Evolutionary conservation across 2,329 filamentous ascomycete species (phyloP), one percentile per base, ranked within the genome.

Genomic region (Leptosphaerulina australis): DNA sequence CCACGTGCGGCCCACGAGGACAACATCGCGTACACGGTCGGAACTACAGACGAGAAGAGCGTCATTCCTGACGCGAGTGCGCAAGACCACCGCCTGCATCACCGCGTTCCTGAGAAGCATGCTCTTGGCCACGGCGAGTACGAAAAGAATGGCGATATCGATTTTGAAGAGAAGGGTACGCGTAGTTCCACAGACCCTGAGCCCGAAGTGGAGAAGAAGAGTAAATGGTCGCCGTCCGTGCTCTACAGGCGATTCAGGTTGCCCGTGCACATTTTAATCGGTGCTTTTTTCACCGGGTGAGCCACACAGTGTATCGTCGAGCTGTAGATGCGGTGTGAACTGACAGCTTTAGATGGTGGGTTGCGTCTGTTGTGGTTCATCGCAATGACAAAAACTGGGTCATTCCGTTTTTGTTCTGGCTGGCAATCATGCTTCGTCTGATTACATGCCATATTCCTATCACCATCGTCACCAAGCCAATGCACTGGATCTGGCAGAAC

Each of bases 321-420:
- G 37, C 38, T 40, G 36, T 44, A 36, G 37, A 21, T 20, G 17
- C 41, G 24, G 26, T 53, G 43, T 15, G 35, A 43, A 53, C 65
- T 72, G 39, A 72, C 62, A 40, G 24, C 11, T 33, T 22, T 53
- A 74, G 81, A 64, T 91, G 88, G 88, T 92, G 88, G 88, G 87
- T 92, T 58, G 85, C 87, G 5, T 83, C 86, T 45, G 76, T 93
- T 37, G 78, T 91, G 51, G 77, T 90, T 44, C 90, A 93, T 70
- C 84, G 84, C 51, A 61, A 87, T 51, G 84, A 91, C 62, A 80
- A 82, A 73, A 90, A 90, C 66, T 96, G 91, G 91, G 74, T 95
- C 48, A 83, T 92, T 39, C 91, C 91, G 0, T 94, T 95, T 74
- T 79, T 96, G 40, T 69, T 96, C 36, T 96, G 87, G 79, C 82